Evolutionary conservation across 2,329 filamentous ascomycete genomes (phyloP).

Genomic region (Neoarthrinium moseri): DNA sequence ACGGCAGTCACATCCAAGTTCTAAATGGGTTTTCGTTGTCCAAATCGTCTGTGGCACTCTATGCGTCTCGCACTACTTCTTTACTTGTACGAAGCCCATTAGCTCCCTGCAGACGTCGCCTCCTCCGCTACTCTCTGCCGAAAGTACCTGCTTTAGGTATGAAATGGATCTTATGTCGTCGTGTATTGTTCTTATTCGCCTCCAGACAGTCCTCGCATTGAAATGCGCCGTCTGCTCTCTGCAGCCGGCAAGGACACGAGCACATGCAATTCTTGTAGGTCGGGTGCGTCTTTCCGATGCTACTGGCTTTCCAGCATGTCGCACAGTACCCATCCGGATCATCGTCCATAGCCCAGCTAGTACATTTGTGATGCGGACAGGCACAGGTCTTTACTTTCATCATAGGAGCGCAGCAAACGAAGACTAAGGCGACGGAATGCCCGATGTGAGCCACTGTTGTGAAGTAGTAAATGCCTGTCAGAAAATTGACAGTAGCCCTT

Average conservation of each 20-base stretch:
- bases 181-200: not conserved
- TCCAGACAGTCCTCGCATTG: slow-evolving; percentile 4
- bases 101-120: too few relatives aligned
- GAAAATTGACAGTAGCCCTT: too few relatives aligned
- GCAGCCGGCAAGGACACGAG: slow-evolving; percentile 14
- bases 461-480: too few relatives aligned
- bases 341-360: not conserved
- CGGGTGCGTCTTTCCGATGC: slow-evolving; percentile 13
- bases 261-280: slow-evolving; percentile 13
- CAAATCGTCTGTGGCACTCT: too few relatives aligned
- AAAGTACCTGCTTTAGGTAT: not conserved
- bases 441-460: not conserved
- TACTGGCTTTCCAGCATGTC: slow-evolving; percentile 12
- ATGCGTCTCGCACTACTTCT: too few relatives aligned
- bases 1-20: too few relatives aligned
- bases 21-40: too few relatives aligned
- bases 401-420: too few relatives aligned
- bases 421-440: too few relatives aligned
- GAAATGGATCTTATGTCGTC: not conserved
- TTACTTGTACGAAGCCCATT: too few relatives aligned
- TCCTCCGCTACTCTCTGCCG: too few relatives aligned
- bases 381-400: not conserved
- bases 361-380: not conserved
- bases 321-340: slow-evolving; percentile 10
- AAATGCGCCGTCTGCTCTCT: slow-evolving; percentile 5